Evolutionary conservation across 2,329 filamentous ascomycete species (phyloP), one percentile per base, ranked within the genome.

Genomic region (Eutypa lata): DNA sequence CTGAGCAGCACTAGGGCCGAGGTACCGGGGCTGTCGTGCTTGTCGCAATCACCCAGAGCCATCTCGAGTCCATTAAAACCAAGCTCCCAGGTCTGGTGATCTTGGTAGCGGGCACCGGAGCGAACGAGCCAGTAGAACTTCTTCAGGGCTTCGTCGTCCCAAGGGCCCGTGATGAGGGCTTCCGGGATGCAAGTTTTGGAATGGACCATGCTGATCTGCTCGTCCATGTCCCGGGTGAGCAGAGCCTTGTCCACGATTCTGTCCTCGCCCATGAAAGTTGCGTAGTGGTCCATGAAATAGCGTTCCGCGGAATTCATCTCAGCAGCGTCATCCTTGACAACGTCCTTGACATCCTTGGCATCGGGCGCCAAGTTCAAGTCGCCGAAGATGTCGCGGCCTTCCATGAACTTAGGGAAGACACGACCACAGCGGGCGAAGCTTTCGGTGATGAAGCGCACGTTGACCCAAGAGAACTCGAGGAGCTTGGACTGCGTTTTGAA

Each of bases 391-490:
- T 45, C 22, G 10, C 22, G 48, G 19, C 42, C 22, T 22, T 5
- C 22, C 42, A 45, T 45, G 22, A 26, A 16, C 3, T 45, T 7
- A 16, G 19, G 57, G 52, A 43, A 68, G 63, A 13, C 69, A 22
- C 73, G 69, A 44, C 72, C 71, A 76, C 78, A 82, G 3, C 69
- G 65, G 48, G 80, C 71, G 61, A 77, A 74, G 11, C 77, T 78
- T 44, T 75, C 68, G 2, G 79, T 68, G 10, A 82, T 71, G 26
- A 78, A 64, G 33, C 73, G 62, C n/a, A 76, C 65, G n/a, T 66
- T 70, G 6, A 71, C 64, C 77, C 78, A 81, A 0, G 70, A 69
- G 33, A 71, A 71, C 19, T 66, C 66, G 26, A 82, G 63, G 14
- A 82, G 56, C 3, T 66, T 68, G 21, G 73, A 73, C 77, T 80